Base-by-base conservation (phyloP, 2,329 filamentous ascomycete genomes). In the Huntiella bhutanensis region DNA sequence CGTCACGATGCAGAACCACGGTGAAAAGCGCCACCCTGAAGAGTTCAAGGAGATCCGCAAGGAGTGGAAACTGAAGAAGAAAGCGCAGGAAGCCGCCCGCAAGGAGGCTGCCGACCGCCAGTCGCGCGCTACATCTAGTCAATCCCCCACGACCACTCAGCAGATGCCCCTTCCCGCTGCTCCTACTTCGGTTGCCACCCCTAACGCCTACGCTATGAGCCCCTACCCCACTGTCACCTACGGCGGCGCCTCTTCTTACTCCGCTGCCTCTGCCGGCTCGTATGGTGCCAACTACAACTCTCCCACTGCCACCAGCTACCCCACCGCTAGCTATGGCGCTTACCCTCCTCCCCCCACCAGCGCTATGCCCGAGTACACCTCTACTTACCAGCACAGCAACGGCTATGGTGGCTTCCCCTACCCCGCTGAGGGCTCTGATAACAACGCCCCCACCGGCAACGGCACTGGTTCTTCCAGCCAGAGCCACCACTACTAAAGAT, bases 31-130 rank as follows among this genome's bases (percentile, higher is more conserved):
- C 53, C 95, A 88, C 49, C 91, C 91, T 37, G 91, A 98, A 96
- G 91, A 96, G 63, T 96, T 98, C 67, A 98, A 98, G 61, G 91
- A 98, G 59, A 95, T 96, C 51, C 82, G 91, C 52, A 96, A 96
- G 60, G 88, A 96, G 59, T 98, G 91, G 91, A 98, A 96, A 68
- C 83, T 84, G 35, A 85, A 91, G 58, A 96, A 96, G 75, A 98
- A 98, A 83, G 91, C 96, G 61, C 88, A 96, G 56, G 88, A 96
- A 54, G 80, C 80, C 44, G 72, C 77, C 55, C 82, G 87, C 58
- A 95, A 95, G 68, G 40, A 41, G 40, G 19, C 22, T 82, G 44
- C 37, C 32, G 33, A 45, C 1, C 42, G 40, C 10, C 42, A 45
- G n/a, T 17, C 19, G 4, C 37, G 37, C 16, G 41, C 41, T 12